Conservation (phyloP, 768 basidiomycete species). For the Flagelloscypha sp. region DNA sequence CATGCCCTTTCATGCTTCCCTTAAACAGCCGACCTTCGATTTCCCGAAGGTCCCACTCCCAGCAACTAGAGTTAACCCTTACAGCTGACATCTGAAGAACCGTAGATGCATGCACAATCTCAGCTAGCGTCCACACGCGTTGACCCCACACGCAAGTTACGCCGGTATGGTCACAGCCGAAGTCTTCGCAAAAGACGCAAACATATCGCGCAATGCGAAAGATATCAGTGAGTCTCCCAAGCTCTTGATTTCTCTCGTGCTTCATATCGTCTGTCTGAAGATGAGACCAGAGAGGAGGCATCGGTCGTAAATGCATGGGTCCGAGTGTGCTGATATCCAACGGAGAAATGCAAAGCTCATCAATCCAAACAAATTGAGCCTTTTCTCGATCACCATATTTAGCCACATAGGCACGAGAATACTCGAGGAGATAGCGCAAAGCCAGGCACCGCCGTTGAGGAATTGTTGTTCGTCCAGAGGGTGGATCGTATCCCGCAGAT, state of each 20-base stretch:
- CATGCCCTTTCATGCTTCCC: constrained; percentile 4
- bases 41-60: constrained; percentile 3
- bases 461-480: too few relatives aligned
- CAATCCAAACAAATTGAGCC: too few relatives aligned
- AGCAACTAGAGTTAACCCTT: not conserved
- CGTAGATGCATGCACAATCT: constrained; percentile 13
- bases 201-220: constrained; percentile 13
- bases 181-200: constrained; percentile 12
- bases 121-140: constrained; percentile 14
- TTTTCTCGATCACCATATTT: too few relatives aligned
- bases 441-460: too few relatives aligned
- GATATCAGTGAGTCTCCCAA: constrained; percentile 16
- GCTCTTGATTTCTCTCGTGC: constrained; percentile 12
- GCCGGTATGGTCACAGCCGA: constrained; percentile 12
- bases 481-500: too few relatives aligned
- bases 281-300: too few relatives aligned
- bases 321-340: too few relatives aligned
- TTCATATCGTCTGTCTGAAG: too few relatives aligned
- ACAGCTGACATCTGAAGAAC: constrained; percentile 10
- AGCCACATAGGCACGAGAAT: too few relatives aligned
- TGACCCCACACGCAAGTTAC: constrained; percentile 12
- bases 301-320: too few relatives aligned
- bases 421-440: too few relatives aligned
- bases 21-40: constrained; percentile 2
- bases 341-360: too few relatives aligned